Percentiles rank a stretch among this genome's conserved stretches.
phyloP scores from a whole-genome alignment of 306 rosid genomes.

The Styphnolobium japonicum region DNA sequence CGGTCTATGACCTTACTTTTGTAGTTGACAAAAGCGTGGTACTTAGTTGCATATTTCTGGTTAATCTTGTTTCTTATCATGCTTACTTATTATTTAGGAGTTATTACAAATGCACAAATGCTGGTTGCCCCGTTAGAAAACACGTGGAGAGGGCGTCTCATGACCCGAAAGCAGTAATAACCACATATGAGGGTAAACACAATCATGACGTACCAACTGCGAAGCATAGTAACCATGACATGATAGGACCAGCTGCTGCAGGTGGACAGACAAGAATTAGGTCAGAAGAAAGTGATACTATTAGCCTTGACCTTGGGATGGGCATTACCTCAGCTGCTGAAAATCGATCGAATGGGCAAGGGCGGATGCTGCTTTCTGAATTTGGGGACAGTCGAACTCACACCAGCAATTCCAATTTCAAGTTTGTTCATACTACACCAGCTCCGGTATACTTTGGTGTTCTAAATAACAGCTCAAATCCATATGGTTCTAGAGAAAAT shows the following conservation, averaged over 20 bases:
- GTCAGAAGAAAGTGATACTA: conserved; percentile 66
- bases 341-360: conserved; percentile 54
- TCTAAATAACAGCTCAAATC: conserved; percentile 55
- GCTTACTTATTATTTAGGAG: conserved; percentile 61
- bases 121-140: conserved; percentile 95
- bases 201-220: conserved; percentile 97
- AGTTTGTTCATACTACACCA: conserved; percentile 49
- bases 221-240: conserved; percentile 78
- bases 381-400: conserved; percentile 48
- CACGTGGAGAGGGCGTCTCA: conserved; percentile 99
- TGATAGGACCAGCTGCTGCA: conserved; percentile 49
- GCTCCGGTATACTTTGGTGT: conserved; percentile 59
- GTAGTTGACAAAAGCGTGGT: background rate
- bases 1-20: background rate
- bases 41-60: background rate
- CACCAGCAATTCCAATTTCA: conserved; percentile 50
- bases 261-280: conserved; percentile 52
- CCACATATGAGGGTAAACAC: conserved; percentile 96
- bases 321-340: conserved; percentile 63
- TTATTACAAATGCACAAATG: conserved; percentile 93
- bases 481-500: conserved; percentile 74
- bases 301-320: conserved; percentile 97
- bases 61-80: conserved; percentile 25
- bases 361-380: conserved; percentile 49
- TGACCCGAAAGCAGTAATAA: conserved; percentile 96